phyloP scores from a whole-genome alignment of 2,329 filamentous ascomycete species.

The Ilyonectria robusta region DNA sequence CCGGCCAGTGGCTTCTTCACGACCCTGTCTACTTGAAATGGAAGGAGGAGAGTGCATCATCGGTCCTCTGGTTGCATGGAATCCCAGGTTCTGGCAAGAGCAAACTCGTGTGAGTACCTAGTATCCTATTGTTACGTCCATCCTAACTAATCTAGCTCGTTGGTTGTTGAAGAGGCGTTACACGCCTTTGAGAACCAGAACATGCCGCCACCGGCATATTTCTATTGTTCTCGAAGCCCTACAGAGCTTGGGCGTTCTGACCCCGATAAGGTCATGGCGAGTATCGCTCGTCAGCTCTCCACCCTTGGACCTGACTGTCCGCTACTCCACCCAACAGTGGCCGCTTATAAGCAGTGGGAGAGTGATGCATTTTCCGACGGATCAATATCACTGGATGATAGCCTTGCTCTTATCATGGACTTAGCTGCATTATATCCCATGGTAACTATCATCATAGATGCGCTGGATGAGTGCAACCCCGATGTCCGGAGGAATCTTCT shows the following conservation, averaged over 20 bases:
- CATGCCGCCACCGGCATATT: constrained; percentile 5
- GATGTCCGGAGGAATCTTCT: not conserved
- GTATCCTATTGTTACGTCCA: not conserved
- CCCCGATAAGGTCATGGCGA: not conserved
- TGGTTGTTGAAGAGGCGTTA: constrained; percentile 8
- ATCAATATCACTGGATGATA: not conserved
- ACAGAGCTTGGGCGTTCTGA: constrained; percentile 14
- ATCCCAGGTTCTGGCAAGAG: constrained; percentile 13
- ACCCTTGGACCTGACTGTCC: not conserved
- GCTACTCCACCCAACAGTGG: not conserved
- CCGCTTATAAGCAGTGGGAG: not conserved
- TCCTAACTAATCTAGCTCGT: constrained; percentile 8
- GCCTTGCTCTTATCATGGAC: constrained; percentile 4
- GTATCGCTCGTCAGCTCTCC: constrained; percentile 12
- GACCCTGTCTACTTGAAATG: constrained; percentile 1
- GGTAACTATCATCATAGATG: constrained; percentile 12
- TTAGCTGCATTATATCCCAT: not conserved
- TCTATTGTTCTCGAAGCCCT: constrained; percentile 19
- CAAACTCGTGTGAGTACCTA: constrained; percentile 6
- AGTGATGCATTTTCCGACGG: not conserved
- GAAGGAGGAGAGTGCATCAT: constrained; percentile 12
- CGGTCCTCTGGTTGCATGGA: constrained; percentile 10
- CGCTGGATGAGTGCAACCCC: constrained; percentile 9
- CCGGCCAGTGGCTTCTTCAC: constrained; percentile 10
- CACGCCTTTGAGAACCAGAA: not conserved